Evolutionary conservation across 495 filamentous ascomycete species (phyloP).

Genomic region (Physcia stellaris): DNA sequence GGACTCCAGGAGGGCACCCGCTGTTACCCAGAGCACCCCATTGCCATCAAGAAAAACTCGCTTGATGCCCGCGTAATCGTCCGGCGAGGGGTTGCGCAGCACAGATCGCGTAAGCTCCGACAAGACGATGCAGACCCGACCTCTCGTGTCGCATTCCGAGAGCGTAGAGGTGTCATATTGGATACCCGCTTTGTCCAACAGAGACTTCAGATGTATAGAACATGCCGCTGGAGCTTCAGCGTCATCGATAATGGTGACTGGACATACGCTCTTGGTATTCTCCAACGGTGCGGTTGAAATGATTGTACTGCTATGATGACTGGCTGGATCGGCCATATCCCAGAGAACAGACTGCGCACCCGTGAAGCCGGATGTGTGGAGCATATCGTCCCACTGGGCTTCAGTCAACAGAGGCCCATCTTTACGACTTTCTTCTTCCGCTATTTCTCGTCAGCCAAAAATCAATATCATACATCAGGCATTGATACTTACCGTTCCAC

Average conservation of each 20-base stretch:
- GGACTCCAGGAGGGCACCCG: slow-evolving; percentile 20
- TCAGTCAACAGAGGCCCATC: slow-evolving; percentile 1
- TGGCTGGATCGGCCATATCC: not conserved
- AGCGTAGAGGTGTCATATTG: not conserved
- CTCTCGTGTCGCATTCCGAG: not conserved
- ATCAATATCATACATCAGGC: not conserved
- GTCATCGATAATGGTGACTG: slow-evolving; percentile 1
- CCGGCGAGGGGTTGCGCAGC: slow-evolving; percentile 1
- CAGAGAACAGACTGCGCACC: not conserved
- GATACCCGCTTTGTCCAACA: not conserved
- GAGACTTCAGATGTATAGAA: not conserved
- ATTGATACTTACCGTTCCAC: slow-evolving; percentile 12
- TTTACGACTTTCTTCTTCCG: not conserved
- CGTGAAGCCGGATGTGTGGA: slow-evolving; percentile 9
- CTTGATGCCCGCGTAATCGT: slow-evolving; percentile 17
- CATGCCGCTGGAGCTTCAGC: not conserved
- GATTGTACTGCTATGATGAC: not conserved
- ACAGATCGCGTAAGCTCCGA: slow-evolving; percentile 3
- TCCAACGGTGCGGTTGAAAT: not conserved
- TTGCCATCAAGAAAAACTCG: slow-evolving; percentile 12
- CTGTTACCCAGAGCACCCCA: slow-evolving; percentile 25
- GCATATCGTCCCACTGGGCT: slow-evolving; percentile 5
- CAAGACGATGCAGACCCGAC: not conserved
- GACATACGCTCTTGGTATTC: not conserved
- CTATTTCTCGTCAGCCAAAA: not conserved